phyloP scores from a whole-genome alignment of 73 alveolate genomes.

The Durusdinium trenchii region DNA sequence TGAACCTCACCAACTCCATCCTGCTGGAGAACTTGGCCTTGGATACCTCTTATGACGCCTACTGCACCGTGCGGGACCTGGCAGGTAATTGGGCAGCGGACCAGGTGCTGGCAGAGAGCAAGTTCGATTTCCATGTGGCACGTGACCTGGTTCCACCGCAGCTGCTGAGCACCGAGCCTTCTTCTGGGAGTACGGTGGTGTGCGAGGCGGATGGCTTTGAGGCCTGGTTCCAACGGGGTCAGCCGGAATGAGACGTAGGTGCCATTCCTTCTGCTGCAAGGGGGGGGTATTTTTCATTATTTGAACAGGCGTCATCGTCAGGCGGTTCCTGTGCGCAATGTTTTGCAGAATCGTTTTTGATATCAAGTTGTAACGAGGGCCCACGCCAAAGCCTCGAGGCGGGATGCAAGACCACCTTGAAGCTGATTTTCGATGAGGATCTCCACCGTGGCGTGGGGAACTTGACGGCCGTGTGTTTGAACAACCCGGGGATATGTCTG shows the following conservation, averaged over 20 bases:
- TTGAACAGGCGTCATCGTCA: too few relatives aligned
- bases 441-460: neutral
- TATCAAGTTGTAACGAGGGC: too few relatives aligned
- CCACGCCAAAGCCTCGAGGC: too few relatives aligned
- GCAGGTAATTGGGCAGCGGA: constrained; percentile 27
- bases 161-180: constrained; percentile 16
- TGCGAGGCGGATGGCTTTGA: constrained; percentile 7
- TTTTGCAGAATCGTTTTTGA: too few relatives aligned
- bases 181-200: neutral
- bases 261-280: too few relatives aligned
- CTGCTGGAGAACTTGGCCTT: neutral
- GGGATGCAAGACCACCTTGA: neutral
- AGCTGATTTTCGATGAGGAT: constrained; percentile 20
- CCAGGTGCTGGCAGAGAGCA: neutral
- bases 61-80: neutral
- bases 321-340: too few relatives aligned
- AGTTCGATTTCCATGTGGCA: neutral
- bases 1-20: too few relatives aligned
- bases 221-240: neutral
- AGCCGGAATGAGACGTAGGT: too few relatives aligned
- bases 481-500: constrained; percentile 30
- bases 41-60: constrained; percentile 18
- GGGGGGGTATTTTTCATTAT: too few relatives aligned
- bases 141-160: constrained; percentile 27
- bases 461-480: neutral